phyloP scores from a whole-genome alignment of 2,329 filamentous ascomycete species.

The Atkinsonella texensis region DNA sequence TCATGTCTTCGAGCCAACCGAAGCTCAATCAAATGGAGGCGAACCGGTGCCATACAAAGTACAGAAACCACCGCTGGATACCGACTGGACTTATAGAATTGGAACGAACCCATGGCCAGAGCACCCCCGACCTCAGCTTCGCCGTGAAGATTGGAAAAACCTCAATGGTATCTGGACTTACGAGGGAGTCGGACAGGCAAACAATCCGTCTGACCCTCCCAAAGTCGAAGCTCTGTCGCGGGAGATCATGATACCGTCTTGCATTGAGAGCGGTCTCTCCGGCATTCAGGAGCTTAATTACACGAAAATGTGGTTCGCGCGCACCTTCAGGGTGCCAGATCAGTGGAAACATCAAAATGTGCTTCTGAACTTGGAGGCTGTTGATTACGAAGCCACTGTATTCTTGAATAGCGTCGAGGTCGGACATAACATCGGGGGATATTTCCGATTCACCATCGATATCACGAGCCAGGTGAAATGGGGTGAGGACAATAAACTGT shows the following conservation, averaged over 20 bases:
- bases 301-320: constrained; percentile 37
- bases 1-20: not conserved
- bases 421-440: constrained; percentile 46
- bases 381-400: constrained; percentile 45
- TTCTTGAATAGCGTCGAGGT: constrained; percentile 44
- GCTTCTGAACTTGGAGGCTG: constrained; percentile 45
- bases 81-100: constrained; percentile 39
- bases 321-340: constrained; percentile 35
- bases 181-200: constrained; percentile 19
- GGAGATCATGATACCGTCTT: constrained; percentile 32
- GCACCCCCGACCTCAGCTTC: constrained; percentile 44
- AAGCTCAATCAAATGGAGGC: not conserved
- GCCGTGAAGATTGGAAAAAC: constrained; percentile 40
- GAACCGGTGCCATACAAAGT: constrained; percentile 20
- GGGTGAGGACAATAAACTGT: constrained; percentile 42
- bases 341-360: constrained; percentile 33
- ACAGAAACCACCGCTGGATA: constrained; percentile 31
- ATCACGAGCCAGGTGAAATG: constrained; percentile 32
- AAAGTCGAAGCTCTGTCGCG: constrained; percentile 17
- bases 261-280: constrained; percentile 34
- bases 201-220: constrained; percentile 7
- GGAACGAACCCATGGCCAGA: constrained; percentile 45
- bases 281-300: constrained; percentile 32
- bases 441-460: constrained; percentile 49
- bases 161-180: constrained; percentile 49